Evolutionary conservation across 805 yeast genomes (phyloP), one percentile per base, ranked within the genome.

Genomic region (Yarrowia sp.): DNA sequence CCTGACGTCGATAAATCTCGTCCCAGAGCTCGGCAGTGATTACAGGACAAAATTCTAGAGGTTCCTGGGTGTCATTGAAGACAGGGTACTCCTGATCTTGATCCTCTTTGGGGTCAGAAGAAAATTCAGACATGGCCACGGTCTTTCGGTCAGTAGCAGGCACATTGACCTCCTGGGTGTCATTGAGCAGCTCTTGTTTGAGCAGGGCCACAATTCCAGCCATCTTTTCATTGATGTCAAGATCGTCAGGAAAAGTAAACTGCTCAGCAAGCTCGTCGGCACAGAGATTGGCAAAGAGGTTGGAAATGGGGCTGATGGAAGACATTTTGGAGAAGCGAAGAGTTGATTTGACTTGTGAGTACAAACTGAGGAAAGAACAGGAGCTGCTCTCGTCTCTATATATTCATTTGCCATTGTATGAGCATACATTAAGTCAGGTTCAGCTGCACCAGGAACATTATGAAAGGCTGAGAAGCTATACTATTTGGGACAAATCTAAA

Each of bases 291-390:
- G 54, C 54, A 21, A 48, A 48, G 19, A 48, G 54, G 28, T 32
- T 48, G 54, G 54, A 48, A 17, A 48, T 8, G 38, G 54, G 38
- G 54, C 54, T 32, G 26, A 48, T 48, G 19, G 54, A 48, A 24
- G 38, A 48, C 54, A 48, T 48, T 7, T 24, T 21, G n/a, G 30
- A 28, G 24, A 19, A 30, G 26, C 9, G n/a, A 8, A 4, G 48
- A 43, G 52, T 46, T 17, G 52, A 26, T 2, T 3, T 24, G 32
- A 24, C 14, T 7, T 14, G 16, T 17, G 32, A 16, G 14, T 14
- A 17, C 6, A 1, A n/a, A 10, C 52, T 46, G 22, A 3, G 35
- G 52, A 17, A 46, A 30, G 35, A 30, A 26, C 5, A 44, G 16
- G 21, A 11, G 16, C 3, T 4, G n/a, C 5, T 4, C 11, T 28